Base-by-base conservation (phyloP, 106 monocot species). In the Iris macrosiphon region DNA sequence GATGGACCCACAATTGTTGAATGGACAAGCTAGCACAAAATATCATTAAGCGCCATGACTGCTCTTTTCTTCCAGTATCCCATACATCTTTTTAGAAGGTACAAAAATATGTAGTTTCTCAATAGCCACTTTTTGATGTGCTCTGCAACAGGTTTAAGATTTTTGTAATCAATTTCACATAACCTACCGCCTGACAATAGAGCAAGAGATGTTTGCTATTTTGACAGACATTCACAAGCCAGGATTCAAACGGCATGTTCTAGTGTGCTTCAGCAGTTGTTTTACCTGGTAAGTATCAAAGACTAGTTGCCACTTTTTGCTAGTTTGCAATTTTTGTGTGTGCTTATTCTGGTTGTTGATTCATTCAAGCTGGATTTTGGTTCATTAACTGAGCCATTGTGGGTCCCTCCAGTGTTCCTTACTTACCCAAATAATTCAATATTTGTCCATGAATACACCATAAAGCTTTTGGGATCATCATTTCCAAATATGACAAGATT, bases 191-290 rank as follows among this genome's bases (percentile, higher is more conserved):
- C 32, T 92, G 39, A 83, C 61, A 31, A 92, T 92, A 13, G 85
- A 79, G 46, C n/a, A n/a, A n/a, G n/a, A n/a, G n/a, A n/a, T n/a
- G n/a, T n/a, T n/a, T n/a, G n/a, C n/a, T n/a, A n/a, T 92, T 15
- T 58, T 92, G 33, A 92, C 92, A 9, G 92, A 92, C 58, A 87
- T 92, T 50, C 92, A 92, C 57, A 92, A 92, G 62, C 92, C 92
- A 10, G 92, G 92, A 4, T 92, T 92, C 63, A 92, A 92, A 71
- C 71, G 86, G 7, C 92, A 92, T 77, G 92, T 92, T 43, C 43
- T 61, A 33, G 79, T 92, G n/a, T n/a, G 26, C 86, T 92, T 47
- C 86, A 92, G 40, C 82, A 83, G 67, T 77, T 92, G 42, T 92
- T 92, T 64, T 68, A 74, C 53, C 73, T 92, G 72, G 92, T 92